phyloP scores from a whole-genome alignment of 2,329 filamentous ascomycete genomes.

The Colletotrichum costaricense region DNA sequence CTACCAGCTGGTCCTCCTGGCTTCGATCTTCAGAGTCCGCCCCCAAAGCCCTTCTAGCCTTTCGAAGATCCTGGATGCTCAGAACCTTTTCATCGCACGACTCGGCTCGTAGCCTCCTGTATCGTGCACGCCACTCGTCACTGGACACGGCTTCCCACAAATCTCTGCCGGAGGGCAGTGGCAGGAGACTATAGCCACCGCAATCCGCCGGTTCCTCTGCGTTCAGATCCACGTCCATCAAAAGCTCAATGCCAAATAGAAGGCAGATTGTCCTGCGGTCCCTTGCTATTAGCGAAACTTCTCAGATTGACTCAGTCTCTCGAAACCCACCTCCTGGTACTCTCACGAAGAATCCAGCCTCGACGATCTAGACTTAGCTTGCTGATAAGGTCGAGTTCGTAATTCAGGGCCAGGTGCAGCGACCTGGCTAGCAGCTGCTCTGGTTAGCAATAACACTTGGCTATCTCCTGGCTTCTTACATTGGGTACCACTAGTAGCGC shows the following conservation, averaged over 20 bases:
- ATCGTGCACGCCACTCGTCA: slow-evolving; percentile 21
- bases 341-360: slow-evolving; percentile 19
- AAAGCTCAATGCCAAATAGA: slow-evolving; percentile 17
- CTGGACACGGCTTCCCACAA: slow-evolving; percentile 19
- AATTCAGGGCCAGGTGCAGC: slow-evolving; percentile 1
- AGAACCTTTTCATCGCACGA: neutral
- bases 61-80: slow-evolving; percentile 4
- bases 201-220: neutral
- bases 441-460: neutral
- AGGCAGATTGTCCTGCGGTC: slow-evolving; percentile 11
- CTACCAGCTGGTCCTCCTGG: slow-evolving; percentile 17
- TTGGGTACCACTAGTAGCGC: neutral
- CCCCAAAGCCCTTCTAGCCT: neutral
- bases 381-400: neutral
- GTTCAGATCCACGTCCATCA: slow-evolving; percentile 11
- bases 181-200: slow-evolving; percentile 3
- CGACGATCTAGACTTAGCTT: slow-evolving; percentile 2
- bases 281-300: neutral
- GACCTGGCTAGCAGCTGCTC: neutral
- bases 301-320: neutral
- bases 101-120: slow-evolving; percentile 1
- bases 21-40: neutral
- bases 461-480: neutral
- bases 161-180: slow-evolving; percentile 9
- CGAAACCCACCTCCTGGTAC: neutral